A percentile compares a stretch with the other conserved stretches of the same genome.
Conservation (phyloP, 352 stramenopile species). For the Phytopythium helicoides region DNA sequence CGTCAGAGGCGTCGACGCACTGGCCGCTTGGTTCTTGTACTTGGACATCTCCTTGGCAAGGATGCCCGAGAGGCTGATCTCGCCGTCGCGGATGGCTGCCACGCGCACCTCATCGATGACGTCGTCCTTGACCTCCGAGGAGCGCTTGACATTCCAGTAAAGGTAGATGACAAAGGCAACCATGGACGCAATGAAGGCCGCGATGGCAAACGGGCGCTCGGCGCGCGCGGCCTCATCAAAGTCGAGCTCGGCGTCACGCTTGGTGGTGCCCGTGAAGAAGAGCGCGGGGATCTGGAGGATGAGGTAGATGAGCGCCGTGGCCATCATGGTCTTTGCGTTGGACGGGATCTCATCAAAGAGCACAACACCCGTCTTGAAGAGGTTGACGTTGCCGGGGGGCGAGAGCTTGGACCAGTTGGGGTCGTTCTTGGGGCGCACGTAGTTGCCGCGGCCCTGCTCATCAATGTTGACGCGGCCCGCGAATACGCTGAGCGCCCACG, state of each 20-base stretch:
- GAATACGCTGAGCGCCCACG: slow-evolving; percentile 93
- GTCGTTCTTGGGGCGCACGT: slow-evolving; percentile 75
- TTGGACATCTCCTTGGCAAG: slow-evolving; percentile 75
- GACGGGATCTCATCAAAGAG: slow-evolving; percentile 86
- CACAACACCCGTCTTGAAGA: slow-evolving; percentile 74
- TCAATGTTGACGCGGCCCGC: slow-evolving; percentile 95
- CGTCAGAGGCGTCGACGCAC: slow-evolving; percentile 44
- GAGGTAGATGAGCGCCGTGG: slow-evolving; percentile 94
- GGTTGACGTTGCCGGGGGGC: slow-evolving; percentile 60
- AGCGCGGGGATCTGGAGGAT: slow-evolving; percentile 94
- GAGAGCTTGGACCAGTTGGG: slow-evolving; percentile 85
- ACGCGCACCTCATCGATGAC: slow-evolving; percentile 73
- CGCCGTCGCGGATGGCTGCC: slow-evolving; percentile 59
- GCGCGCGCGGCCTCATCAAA: slow-evolving; percentile 63
- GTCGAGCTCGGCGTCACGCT: slow-evolving; percentile 66
- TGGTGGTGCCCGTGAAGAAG: slow-evolving; percentile 78
- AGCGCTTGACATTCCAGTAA: slow-evolving; percentile 88
- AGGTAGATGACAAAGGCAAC: slow-evolving; percentile 92
- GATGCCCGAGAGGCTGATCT: slow-evolving; percentile 81
- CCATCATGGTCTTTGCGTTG: slow-evolving; percentile 90
- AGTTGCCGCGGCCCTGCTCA: slow-evolving; percentile 79
- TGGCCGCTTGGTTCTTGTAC: slow-evolving; percentile 42
- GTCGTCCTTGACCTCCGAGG: slow-evolving; percentile 61
- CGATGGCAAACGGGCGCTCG: slow-evolving; percentile 89
- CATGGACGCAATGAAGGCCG: slow-evolving; percentile 88